Conservation (phyloP, 129 eudicot genomes). For the Oenanthe sinensis region DNA sequence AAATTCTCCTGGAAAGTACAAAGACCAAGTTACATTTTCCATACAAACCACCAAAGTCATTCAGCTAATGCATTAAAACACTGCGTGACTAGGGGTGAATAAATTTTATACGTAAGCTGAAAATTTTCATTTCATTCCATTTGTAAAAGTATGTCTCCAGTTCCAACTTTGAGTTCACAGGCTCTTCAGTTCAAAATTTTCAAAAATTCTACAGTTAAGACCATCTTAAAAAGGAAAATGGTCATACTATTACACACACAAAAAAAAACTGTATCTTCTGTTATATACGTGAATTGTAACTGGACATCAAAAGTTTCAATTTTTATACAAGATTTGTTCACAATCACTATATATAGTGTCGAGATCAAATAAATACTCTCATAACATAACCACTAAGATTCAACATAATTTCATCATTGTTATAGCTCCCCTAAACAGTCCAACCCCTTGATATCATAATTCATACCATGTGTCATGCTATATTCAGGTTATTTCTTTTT, state of each 20-base stretch:
- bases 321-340: not conserved
- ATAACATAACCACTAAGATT: not conserved
- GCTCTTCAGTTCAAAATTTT: not conserved
- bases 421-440: not conserved
- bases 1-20: not conserved
- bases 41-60: not conserved
- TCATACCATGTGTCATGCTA: not conserved
- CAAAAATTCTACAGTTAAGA: not conserved
- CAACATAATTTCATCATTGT: not conserved
- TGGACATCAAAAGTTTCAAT: not conserved
- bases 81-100: not conserved
- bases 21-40: not conserved
- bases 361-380: not conserved
- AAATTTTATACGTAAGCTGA: not conserved
- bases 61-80: not conserved
- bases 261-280: not conserved
- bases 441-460: not conserved
- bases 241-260: not conserved
- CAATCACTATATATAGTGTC: not conserved
- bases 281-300: not conserved
- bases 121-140: not conserved
- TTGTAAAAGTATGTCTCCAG: not conserved
- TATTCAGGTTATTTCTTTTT: not conserved
- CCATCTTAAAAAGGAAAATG: not conserved
- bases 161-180: not conserved